phyloP scores from a whole-genome alignment of 768 basidiomycete species.

The Clavaria fumosa region DNA sequence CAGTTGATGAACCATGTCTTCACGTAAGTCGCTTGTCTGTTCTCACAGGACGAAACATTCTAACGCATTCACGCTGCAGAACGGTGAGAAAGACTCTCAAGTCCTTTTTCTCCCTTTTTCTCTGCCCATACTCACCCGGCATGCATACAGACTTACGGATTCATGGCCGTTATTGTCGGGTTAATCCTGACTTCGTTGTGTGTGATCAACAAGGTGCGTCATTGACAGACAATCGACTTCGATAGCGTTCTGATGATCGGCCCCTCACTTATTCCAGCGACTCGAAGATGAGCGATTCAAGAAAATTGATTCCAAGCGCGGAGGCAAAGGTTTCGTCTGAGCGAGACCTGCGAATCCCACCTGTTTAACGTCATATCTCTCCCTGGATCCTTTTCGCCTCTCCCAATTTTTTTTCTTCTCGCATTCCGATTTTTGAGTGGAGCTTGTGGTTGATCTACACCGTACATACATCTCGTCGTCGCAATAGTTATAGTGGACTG shows the following conservation, averaged over 20 bases:
- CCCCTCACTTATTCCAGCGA: slow-evolving; percentile 34
- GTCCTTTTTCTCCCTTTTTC: too few relatives aligned
- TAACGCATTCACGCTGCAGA: slow-evolving; percentile 18
- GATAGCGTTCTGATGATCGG: slow-evolving; percentile 1
- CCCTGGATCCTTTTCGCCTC: too few relatives aligned
- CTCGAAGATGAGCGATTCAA: slow-evolving; percentile 72
- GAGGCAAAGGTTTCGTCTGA: slow-evolving; percentile 76
- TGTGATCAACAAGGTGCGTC: slow-evolving; percentile 59
- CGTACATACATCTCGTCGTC: too few relatives aligned
- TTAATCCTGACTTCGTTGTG: slow-evolving; percentile 72
- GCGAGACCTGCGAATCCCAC: not conserved
- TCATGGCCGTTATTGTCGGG: slow-evolving; percentile 61
- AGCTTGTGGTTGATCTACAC: too few relatives aligned
- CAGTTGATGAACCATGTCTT: slow-evolving; percentile 66
- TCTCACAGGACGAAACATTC: slow-evolving; percentile 1
- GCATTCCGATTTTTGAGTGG: too few relatives aligned
- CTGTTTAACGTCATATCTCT: not conserved
- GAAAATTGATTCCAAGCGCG: slow-evolving; percentile 81
- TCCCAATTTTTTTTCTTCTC: too few relatives aligned
- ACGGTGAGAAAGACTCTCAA: slow-evolving; percentile 25
- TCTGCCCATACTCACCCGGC: too few relatives aligned
- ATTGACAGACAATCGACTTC: slow-evolving; percentile 1
- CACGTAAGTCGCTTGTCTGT: slow-evolving; percentile 38
- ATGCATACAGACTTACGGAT: slow-evolving; percentile 62
- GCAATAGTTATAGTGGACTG: too few relatives aligned